Conservation (phyloP, 768 basidiomycete genomes). For the Boletus eberwhitei region DNA sequence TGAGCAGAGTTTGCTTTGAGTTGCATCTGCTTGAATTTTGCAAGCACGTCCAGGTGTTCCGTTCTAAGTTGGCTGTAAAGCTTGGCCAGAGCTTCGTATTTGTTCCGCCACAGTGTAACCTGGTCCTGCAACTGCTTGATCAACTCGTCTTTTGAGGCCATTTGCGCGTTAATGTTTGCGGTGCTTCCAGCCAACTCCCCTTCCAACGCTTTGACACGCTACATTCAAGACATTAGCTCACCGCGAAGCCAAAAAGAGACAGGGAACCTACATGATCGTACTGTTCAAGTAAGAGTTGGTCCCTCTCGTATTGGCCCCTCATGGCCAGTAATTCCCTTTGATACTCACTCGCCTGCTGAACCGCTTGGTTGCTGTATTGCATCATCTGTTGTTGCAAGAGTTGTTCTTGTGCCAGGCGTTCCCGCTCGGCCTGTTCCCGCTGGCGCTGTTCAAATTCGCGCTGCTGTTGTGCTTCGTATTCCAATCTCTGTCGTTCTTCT, state of each 20-base stretch:
- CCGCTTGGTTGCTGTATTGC: conserved; percentile 74
- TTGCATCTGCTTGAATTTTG: conserved; percentile 96
- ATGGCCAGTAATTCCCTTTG: conserved; percentile 89
- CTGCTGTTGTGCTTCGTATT: conserved; percentile 75
- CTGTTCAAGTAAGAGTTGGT: conserved; percentile 96
- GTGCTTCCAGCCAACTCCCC: conserved; percentile 76
- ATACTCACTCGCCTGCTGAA: conserved; percentile 73
- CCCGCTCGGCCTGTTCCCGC: conserved; percentile 79
- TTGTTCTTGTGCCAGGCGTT: conserved; percentile 86
- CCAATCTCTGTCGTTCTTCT: conserved; percentile 78
- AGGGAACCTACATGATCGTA: conserved; percentile 76
- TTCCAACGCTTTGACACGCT: conserved; percentile 96
- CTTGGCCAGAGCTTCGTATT: conserved; percentile 98
- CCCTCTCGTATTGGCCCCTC: conserved; percentile 96
- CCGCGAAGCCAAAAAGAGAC: neutral
- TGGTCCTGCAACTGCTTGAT: conserved; percentile 96
- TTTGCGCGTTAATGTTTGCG: conserved; percentile 78
- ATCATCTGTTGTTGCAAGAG: conserved; percentile 80
- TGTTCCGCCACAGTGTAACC: conserved; percentile 94
- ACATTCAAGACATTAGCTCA: conserved; percentile 10
- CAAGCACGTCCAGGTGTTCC: conserved; percentile 95
- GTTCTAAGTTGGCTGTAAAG: conserved; percentile 97
- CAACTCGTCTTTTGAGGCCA: conserved; percentile 89
- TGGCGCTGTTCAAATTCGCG: conserved; percentile 90
- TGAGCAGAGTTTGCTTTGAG: conserved; percentile 98